A percentile compares a stretch with the other conserved stretches of the same genome.
Conservation (phyloP, 768 basidiomycete genomes). For the Leccinum longicurvipes region DNA sequence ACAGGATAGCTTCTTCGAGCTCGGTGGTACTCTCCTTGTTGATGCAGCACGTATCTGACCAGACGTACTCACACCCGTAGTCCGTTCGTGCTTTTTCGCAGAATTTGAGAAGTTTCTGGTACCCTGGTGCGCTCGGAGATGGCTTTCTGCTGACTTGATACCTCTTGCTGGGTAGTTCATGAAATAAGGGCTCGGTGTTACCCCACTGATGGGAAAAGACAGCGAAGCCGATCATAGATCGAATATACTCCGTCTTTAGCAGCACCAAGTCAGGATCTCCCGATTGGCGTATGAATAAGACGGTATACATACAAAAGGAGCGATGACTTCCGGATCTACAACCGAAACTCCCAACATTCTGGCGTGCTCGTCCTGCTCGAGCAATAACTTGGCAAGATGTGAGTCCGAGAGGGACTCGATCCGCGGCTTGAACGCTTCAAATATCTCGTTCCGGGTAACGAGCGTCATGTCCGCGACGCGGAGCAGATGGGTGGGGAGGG, state of each 20-base stretch:
- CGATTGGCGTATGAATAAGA: neutral
- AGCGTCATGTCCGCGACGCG: constrained; percentile 22
- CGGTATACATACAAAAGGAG: constrained; percentile 18
- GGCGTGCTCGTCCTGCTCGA: constrained; percentile 24
- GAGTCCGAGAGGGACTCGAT: constrained; percentile 19
- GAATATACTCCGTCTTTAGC: constrained; percentile 15
- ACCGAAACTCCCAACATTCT: constrained; percentile 20
- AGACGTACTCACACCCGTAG: constrained; percentile 27
- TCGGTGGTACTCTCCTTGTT: constrained; percentile 27
- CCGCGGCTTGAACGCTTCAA: constrained; percentile 19
- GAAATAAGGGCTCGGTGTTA: constrained; percentile 17
- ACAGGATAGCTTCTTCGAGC: constrained; percentile 27
- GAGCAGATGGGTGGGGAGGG: constrained; percentile 24
- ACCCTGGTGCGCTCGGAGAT: constrained; percentile 18
- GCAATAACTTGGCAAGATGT: constrained; percentile 22
- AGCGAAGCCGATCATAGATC: constrained; percentile 21
- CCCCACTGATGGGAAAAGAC: constrained; percentile 29
- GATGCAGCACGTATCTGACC: constrained; percentile 28
- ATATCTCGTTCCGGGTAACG: constrained; percentile 18
- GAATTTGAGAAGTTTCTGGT: constrained; percentile 25
- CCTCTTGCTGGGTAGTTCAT: constrained; percentile 20
- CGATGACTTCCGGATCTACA: constrained; percentile 17
- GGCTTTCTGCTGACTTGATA: constrained; percentile 11
- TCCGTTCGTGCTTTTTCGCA: constrained; percentile 26
- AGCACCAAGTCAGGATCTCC: constrained; percentile 4